Evolutionary conservation across 805 yeast species (phyloP).

Genomic region (Candida qinlingensis): DNA sequence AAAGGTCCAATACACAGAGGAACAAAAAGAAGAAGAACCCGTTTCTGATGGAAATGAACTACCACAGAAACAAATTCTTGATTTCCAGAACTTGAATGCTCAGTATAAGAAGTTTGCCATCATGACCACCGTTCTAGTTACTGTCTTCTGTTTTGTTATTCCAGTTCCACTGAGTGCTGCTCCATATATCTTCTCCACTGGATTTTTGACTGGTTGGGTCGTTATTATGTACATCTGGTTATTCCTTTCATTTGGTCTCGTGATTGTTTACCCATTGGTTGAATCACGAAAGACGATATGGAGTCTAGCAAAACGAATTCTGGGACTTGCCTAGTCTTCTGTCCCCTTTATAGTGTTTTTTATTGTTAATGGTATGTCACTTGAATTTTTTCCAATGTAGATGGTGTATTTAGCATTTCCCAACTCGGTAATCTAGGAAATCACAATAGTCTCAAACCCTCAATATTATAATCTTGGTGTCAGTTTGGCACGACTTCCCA

Average conservation of each 20-base stretch:
- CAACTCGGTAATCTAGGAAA: conserved; percentile 8
- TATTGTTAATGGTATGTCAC: background rate
- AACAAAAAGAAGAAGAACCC: background rate
- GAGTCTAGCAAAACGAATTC: conserved; percentile 1
- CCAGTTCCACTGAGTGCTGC: conserved; percentile 32
- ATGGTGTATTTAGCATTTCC: background rate
- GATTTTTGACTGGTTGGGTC: conserved; percentile 29
- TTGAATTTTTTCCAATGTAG: background rate
- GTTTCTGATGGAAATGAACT: conserved; percentile 10
- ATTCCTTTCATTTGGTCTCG: conserved; percentile 28
- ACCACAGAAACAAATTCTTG: conserved; percentile 24
- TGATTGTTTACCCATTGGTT: conserved; percentile 27
- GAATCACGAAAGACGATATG: conserved; percentile 22
- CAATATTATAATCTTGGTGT: background rate
- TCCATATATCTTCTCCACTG: conserved; percentile 29
- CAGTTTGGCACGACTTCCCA: background rate
- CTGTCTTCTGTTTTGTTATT: conserved; percentile 26
- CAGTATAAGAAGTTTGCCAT: conserved; percentile 29
- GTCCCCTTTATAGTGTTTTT: background rate
- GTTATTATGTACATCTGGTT: conserved; percentile 32
- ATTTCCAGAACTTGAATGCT: conserved; percentile 23
- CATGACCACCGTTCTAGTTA: conserved; percentile 20
- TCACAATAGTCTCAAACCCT: background rate
- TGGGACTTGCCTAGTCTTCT: background rate
- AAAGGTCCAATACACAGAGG: background rate